Evolutionary conservation across 2,329 filamentous ascomycete species (phyloP).

Genomic region (Emmonsiellopsis sp.): DNA sequence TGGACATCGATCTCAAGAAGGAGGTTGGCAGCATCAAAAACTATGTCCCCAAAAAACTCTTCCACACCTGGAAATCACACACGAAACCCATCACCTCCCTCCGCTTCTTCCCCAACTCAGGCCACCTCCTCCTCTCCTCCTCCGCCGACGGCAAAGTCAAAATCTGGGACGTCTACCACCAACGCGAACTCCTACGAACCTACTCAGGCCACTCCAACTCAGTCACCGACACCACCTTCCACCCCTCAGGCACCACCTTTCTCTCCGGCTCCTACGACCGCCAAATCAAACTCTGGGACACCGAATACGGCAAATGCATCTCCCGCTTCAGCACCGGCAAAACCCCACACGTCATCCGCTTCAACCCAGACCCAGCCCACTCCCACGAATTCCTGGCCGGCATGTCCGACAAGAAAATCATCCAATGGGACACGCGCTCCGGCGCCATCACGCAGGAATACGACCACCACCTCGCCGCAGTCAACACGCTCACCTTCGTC

Average conservation of each 20-base stretch:
- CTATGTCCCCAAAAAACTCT: conserved; percentile 86
- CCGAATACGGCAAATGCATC: conserved; percentile 82
- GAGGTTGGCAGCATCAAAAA: conserved; percentile 74
- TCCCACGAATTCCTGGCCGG: conserved; percentile 88
- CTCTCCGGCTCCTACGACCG: conserved; percentile 88
- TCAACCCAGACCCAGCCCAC: conserved; percentile 71
- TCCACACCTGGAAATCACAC: conserved; percentile 82
- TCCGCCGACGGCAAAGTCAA: conserved; percentile 85
- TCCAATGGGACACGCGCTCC: conserved; percentile 86
- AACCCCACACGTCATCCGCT: conserved; percentile 88
- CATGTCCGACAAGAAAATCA: conserved; percentile 98
- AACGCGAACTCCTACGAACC: conserved; percentile 79
- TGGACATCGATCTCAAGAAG: conserved; percentile 77
- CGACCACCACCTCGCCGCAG: conserved; percentile 92
- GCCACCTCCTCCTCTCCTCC: conserved; percentile 82
- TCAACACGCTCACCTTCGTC: conserved; percentile 96
- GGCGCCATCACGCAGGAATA: conserved; percentile 89
- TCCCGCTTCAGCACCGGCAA: conserved; percentile 87
- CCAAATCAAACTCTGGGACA: conserved; percentile 97
- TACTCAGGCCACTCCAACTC: conserved; percentile 86
- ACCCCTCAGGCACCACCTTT: conserved; percentile 72
- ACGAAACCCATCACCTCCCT: conserved; percentile 79
- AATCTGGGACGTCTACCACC: conserved; percentile 90
- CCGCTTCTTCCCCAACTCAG: conserved; percentile 79
- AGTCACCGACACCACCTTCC: conserved; percentile 83